Percentiles rank a stretch among this genome's conserved stretches.
phyloP scores from a whole-genome alignment of 768 basidiomycete genomes.

The Cytidiella melzeri region DNA sequence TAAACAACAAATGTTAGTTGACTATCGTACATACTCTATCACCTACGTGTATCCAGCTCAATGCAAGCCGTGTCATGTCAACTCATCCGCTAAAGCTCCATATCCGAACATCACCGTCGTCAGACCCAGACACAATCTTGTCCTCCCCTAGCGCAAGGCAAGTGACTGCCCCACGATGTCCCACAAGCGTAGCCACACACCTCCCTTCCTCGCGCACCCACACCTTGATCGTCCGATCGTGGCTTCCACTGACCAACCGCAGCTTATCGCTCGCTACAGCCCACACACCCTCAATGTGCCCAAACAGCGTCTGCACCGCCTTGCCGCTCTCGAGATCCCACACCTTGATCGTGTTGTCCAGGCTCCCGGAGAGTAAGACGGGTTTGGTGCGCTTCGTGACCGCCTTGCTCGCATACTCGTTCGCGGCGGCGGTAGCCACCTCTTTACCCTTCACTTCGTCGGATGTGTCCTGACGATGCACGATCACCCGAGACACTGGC shows the following conservation, averaged over 20 bases:
- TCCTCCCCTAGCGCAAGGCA: slow-evolving; percentile 88
- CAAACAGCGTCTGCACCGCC: slow-evolving; percentile 79
- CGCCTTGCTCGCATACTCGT: neutral
- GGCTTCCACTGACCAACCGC: slow-evolving; percentile 86
- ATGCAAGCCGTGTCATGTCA: too few species aligned
- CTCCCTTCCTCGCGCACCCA: slow-evolving; percentile 90
- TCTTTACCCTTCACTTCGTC: neutral
- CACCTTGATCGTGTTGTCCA: slow-evolving; percentile 93
- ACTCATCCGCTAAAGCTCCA: slow-evolving; percentile 48
- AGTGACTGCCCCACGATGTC: slow-evolving; percentile 92
- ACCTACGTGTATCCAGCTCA: too few species aligned
- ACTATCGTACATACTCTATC: too few species aligned
- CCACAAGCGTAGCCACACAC: slow-evolving; percentile 85
- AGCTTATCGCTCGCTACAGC: slow-evolving; percentile 89
- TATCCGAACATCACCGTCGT: slow-evolving; percentile 81
- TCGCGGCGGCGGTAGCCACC: slow-evolving; percentile 1
- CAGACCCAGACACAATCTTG: slow-evolving; percentile 94
- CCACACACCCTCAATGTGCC: slow-evolving; percentile 99
- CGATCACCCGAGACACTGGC: slow-evolving; percentile 2
- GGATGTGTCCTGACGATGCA: neutral
- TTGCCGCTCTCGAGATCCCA: slow-evolving; percentile 93
- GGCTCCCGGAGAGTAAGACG: slow-evolving; percentile 79
- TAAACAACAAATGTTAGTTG: too few species aligned
- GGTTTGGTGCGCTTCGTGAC: slow-evolving; percentile 39
- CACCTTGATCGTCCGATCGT: slow-evolving; percentile 97